Base-by-base conservation (phyloP, 2,329 filamentous ascomycete species). In the Verticillium nonalfalfae region DNA sequence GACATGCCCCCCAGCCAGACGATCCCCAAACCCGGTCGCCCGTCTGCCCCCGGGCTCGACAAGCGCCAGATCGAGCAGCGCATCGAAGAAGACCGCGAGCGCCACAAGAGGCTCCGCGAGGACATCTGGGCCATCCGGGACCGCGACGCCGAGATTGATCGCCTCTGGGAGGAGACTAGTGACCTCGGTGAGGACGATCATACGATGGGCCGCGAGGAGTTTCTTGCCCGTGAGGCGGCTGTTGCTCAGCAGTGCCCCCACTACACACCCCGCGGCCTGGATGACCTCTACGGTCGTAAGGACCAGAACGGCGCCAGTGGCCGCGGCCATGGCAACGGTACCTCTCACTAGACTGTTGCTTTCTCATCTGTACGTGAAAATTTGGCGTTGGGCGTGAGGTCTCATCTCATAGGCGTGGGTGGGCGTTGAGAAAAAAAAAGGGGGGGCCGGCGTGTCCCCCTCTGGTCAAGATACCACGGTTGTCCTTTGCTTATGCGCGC, bases 11-110 rank as follows among this genome's bases (percentile, higher is more conserved):
- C 75, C 6, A 75, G 75, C 11, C 77, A 78, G 63, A 73, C 75
- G 7, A 73, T 75, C n/a, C 73, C 75, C 1, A 75, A 71, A 63
- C 68, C 71, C 15, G 68, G 69, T 11, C 74, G 68, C 63, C 71
- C 68, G 62, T 69, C 66, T 56, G 71, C 65, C 62, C 69, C 72
- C 5, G 74, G 77, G 15, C 74, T 95, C 59, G 91, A 97, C 70
- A 95, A 94, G 76, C 85, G 90, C 61, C 91, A 97, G 76, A 90
- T 97, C 59, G 93, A 98, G 76, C 93, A 98, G 78, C 83, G 95
- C 50, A 97, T 99, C 65, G 96, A 99, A 69, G 96, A 99, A 76
- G 95, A 99, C 74, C 82, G 95, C 3, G 95, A 99, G 74, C 81
- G 95, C 54, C 96, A 99, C 75, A 99, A 99, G 80, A 81, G 94